A percentile compares a stretch with the other conserved stretches of the same genome.
Conservation (phyloP, 1,139 yeast genomes). For the Magnusiomyces suaveolens region DNA sequence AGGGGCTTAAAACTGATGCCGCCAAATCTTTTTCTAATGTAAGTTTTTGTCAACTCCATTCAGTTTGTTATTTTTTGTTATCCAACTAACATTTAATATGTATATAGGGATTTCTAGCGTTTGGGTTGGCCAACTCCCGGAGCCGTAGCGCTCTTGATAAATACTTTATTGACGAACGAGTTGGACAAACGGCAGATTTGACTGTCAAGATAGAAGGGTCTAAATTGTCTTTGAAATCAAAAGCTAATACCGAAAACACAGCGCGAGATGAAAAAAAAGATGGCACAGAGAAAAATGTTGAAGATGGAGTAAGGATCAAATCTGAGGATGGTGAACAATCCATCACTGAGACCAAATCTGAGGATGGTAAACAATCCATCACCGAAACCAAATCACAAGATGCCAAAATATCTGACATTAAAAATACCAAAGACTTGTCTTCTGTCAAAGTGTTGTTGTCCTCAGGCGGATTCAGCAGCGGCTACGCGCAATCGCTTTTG, state of each 20-base stretch:
- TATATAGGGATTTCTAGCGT: conserved; percentile 1
- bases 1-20: background rate
- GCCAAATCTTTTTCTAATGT: background rate
- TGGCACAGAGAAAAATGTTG: background rate
- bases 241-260: background rate
- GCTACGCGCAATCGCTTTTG: background rate
- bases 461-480: conserved; percentile 3
- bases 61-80: background rate
- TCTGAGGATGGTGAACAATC: background rate
- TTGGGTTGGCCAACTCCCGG: conserved; percentile 5
- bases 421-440: no score
- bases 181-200: background rate
- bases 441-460: background rate
- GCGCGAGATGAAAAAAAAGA: background rate
- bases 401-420: background rate
- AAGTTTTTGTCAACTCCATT: background rate
- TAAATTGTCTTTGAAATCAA: background rate
- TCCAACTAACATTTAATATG: background rate
- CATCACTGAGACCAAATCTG: background rate
- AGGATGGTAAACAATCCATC: background rate
- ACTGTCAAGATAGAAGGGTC: background rate
- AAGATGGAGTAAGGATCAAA: background rate
- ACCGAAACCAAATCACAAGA: background rate
- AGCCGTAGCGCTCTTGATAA: conserved; percentile 8
- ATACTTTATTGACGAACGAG: conserved; percentile 2